Evolutionary conservation across 2,329 filamentous ascomycete species (phyloP).

Genomic region (Aspergillus uvarum): DNA sequence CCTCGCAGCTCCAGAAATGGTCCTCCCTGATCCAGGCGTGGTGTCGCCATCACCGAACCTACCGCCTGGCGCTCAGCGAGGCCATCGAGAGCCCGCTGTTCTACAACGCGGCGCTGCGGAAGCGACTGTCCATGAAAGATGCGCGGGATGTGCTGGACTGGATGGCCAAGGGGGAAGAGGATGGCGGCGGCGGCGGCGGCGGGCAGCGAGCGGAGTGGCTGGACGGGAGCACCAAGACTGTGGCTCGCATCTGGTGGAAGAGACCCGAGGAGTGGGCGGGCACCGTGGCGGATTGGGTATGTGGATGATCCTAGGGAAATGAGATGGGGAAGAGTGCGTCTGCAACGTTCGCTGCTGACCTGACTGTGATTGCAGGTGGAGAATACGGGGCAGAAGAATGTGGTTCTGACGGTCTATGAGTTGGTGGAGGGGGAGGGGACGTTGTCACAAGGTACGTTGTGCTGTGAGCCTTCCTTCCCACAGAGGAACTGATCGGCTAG

Average conservation of each 20-base stretch:
- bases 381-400: constrained; percentile 81
- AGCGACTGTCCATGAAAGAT: constrained; percentile 53
- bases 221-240: constrained; percentile 48
- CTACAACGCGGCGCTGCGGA: constrained; percentile 46
- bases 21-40: constrained; percentile 79
- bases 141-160: constrained; percentile 56
- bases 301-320: not conserved
- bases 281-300: constrained; percentile 69
- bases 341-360: not conserved
- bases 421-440: constrained; percentile 83
- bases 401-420: constrained; percentile 90
- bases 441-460: constrained; percentile 59
- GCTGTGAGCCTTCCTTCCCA: not conserved
- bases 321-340: too few relatives aligned
- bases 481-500: constrained; percentile 43
- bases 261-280: constrained; percentile 88
- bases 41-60: constrained; percentile 75
- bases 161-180: constrained; percentile 52
- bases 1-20: constrained; percentile 72
- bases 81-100: constrained; percentile 61
- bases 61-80: constrained; percentile 67
- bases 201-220: constrained; percentile 62
- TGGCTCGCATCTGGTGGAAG: constrained; percentile 79
- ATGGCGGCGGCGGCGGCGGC: constrained; percentile 48
- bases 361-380: constrained; percentile 54